Base-by-base conservation (phyloP, 225 moss, liverwort and hornwort genomes). In the Pseudoscleropodium purum region DNA sequence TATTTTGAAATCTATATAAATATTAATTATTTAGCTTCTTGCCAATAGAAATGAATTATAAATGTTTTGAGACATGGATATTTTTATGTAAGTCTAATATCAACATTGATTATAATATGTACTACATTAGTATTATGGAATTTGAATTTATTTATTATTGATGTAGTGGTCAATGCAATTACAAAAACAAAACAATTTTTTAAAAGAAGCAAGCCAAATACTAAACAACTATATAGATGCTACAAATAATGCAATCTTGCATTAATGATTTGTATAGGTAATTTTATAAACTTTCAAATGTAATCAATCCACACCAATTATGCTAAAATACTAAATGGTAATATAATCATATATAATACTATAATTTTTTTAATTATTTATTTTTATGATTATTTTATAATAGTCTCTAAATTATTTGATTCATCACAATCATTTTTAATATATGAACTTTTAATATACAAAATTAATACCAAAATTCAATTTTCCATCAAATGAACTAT, bases 151-250 rank as follows among this genome's bases (percentile, higher is more conserved):
- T 37, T 67, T 5, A 23, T 24, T 62, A 9, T 17, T 68, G n/a
- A 68, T 68, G 18, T 68, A 89, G 77, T 86, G 60, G 34, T 70
- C 51, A 75, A 1, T 76, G 11, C 69, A 77, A 41, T 19, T 91
- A 83, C 83, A 83, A 91, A 91, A 77, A 19, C 86, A 91, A 89
- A 29, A 54, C 1, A 61, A 19, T 6, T 91, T 89, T 12, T 86
- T 89, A 18, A 89, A 91, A 82, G 89, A 78, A 67, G 89, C 77
- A 54, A 86, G 41, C 15, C 61, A 83, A 78, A 37, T 86, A 26
- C 36, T 91, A 62, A 8, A 91, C 34, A 37, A 63, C 9, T 4
- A 57, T 8, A 19, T 24, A 30, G 5, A 45, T 7, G 14, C 54
- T 7, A 41, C 70, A 60, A 89, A 33, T 37, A 37, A 77, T 31